phyloP scores from a whole-genome alignment of 2,329 filamentous ascomycete genomes.

The Diplocarpon rosae region DNA sequence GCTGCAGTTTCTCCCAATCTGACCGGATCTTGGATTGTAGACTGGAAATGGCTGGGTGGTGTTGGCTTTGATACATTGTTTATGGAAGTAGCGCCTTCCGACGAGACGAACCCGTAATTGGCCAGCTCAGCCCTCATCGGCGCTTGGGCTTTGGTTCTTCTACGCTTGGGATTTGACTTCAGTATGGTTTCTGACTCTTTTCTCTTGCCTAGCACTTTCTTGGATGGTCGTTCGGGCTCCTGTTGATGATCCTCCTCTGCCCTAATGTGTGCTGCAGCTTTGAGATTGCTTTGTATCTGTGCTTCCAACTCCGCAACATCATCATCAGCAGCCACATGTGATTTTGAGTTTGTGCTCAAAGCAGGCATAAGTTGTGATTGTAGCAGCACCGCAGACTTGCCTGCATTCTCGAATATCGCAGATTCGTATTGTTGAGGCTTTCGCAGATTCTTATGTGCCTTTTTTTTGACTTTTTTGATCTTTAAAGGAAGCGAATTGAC shows the following conservation, averaged over 20 bases:
- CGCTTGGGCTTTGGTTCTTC: slow-evolving; percentile 4
- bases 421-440: neutral
- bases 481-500: neutral
- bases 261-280: neutral
- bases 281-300: neutral
- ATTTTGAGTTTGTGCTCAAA: neutral
- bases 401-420: slow-evolving; percentile 1
- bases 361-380: slow-evolving; percentile 3
- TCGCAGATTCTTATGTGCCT: neutral
- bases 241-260: slow-evolving; percentile 1
- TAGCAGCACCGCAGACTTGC: neutral
- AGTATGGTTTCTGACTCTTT: slow-evolving; percentile 9
- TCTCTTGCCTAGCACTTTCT: slow-evolving; percentile 20
- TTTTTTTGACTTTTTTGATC: slow-evolving; percentile 2
- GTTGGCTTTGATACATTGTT: neutral
- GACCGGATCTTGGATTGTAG: neutral
- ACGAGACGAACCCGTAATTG: slow-evolving; percentile 5
- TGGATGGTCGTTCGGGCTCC: slow-evolving; percentile 10
- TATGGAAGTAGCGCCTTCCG: neutral
- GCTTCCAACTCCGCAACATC: slow-evolving; percentile 1
- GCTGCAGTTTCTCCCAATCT: neutral
- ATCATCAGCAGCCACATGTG: neutral
- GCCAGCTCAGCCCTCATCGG: slow-evolving; percentile 6
- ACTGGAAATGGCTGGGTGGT: neutral
- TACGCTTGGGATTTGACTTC: slow-evolving; percentile 8